Percentiles rank a stretch among this genome's conserved stretches.
Evolutionary conservation across 192 early-diverging fungal genomes (phyloP).

Genomic region (Coemansia sp.): DNA sequence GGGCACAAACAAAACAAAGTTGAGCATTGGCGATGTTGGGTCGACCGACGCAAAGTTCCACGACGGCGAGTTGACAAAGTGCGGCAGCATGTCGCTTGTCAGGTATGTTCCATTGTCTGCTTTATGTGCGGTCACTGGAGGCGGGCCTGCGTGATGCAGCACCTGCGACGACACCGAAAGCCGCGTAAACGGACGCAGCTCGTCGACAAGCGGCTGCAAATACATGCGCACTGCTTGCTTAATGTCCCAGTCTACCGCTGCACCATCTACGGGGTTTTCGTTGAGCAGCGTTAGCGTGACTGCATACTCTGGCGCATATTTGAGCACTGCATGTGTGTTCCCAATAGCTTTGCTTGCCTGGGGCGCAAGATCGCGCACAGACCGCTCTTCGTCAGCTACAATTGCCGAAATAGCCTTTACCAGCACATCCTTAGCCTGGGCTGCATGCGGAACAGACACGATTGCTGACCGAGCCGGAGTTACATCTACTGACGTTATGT

Average conservation of each 20-base stretch:
- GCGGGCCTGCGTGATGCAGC: conserved; percentile 74
- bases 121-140: conserved; percentile 66
- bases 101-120: conserved; percentile 52
- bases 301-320: conserved; percentile 83
- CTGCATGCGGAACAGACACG: conserved; percentile 5
- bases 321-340: conserved; percentile 63
- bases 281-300: conserved; percentile 86
- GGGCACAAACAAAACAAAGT: conserved; percentile 91
- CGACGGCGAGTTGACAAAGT: conserved; percentile 94
- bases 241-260: conserved; percentile 80
- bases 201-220: conserved; percentile 72
- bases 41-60: conserved; percentile 94
- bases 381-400: conserved; percentile 30
- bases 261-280: conserved; percentile 67
- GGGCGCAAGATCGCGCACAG: conserved; percentile 6
- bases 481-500: conserved; percentile 1
- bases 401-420: conserved; percentile 11
- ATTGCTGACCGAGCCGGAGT: conserved; percentile 4
- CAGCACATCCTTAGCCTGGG: neutral
- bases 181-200: conserved; percentile 65
- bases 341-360: neutral
- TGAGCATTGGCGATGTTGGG: conserved; percentile 75
- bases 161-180: conserved; percentile 83
- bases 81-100: conserved; percentile 69
- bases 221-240: conserved; percentile 64